Base-by-base conservation (phyloP, 108 stramenopile species). In the Cylindrotheca fusiformis region DNA sequence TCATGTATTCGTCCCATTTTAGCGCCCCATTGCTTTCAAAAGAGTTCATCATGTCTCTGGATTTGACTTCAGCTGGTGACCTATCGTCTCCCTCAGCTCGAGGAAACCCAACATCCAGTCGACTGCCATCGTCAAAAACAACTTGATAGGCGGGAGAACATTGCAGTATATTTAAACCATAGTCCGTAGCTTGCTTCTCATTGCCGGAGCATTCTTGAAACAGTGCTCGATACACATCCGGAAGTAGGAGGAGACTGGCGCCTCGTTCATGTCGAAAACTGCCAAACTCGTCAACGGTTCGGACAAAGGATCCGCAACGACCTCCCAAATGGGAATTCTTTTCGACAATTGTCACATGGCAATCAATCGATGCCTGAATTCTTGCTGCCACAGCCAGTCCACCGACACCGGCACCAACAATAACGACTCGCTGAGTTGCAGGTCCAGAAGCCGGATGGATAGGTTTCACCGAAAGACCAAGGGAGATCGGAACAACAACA, bases 91-190 rank as follows among this genome's bases (percentile, higher is more conserved):
- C 52, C 41, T 52, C 50, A 10, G 59, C 45, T 19, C 67, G 46
- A 10, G 88, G 83, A 71, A 84, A 93, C 50, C 91, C 91, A 17
- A 93, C 64, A 6, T 65, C 29, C n/a, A 93, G 64, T 17, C 60
- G 21, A 41, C 82, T 79, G 0, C 87, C 91, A 68, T 93, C 91
- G 14, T 88, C 86, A 72, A 93, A 93, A 2, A 93, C 78, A 4
- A 88, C 86, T 61, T 84, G 86, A 58, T 93, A 93, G 27, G 91
- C 91, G 0, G 91, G 91, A 24, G 67, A 52, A 58, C 91, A 93
- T 54, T 71, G 84, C 41, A 53, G 68, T 72, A 87, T 85, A 27
- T 65, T 46, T n/a, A 93, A 47, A 5, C 91, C 91, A 70, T 67
- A 89, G 20, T 64, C 72, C 57, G 65, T 36, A 3, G 86, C 80